phyloP scores from a whole-genome alignment of 2,329 filamentous ascomycete species.

The Mycogone perniciosa region DNA sequence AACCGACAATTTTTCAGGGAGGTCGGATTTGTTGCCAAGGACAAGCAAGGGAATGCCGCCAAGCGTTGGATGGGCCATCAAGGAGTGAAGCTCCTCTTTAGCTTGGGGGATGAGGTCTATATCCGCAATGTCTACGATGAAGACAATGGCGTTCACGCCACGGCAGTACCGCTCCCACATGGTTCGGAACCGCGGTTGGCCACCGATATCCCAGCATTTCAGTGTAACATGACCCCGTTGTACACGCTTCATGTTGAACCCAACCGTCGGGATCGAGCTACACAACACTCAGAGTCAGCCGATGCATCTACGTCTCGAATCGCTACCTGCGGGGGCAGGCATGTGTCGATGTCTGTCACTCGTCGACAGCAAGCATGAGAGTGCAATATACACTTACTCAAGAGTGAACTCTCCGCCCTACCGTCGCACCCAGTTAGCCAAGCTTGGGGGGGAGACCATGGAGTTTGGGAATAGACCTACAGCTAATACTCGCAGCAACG shows the following conservation, averaged over 20 bases:
- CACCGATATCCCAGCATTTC: constrained; percentile 98
- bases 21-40: constrained; percentile 93
- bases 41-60: constrained; percentile 89
- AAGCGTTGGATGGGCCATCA: constrained; percentile 78
- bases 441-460: constrained; percentile 12
- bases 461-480: constrained; percentile 52
- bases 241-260: constrained; percentile 98
- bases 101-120: constrained; percentile 72
- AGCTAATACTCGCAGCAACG: constrained; percentile 84
- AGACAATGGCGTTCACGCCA: constrained; percentile 95
- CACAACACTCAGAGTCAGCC: constrained; percentile 35
- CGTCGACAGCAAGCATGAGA: constrained; percentile 2
- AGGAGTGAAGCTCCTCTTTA: constrained; percentile 83
- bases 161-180: constrained; percentile 99
- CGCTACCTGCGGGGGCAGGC: not conserved
- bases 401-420: constrained; percentile 98
- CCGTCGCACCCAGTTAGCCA: constrained; percentile 12
- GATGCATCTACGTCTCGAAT: constrained; percentile 7
- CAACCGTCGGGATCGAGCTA: constrained; percentile 96
- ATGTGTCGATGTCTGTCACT: not conserved
- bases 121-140: constrained; percentile 96
- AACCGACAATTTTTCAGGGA: constrained; percentile 82
- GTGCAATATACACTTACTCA: constrained; percentile 62
- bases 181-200: constrained; percentile 90
- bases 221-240: constrained; percentile 97